Evolutionary conservation across 129 eudicot species (phyloP).

Genomic region (Glebionis coronaria): DNA sequence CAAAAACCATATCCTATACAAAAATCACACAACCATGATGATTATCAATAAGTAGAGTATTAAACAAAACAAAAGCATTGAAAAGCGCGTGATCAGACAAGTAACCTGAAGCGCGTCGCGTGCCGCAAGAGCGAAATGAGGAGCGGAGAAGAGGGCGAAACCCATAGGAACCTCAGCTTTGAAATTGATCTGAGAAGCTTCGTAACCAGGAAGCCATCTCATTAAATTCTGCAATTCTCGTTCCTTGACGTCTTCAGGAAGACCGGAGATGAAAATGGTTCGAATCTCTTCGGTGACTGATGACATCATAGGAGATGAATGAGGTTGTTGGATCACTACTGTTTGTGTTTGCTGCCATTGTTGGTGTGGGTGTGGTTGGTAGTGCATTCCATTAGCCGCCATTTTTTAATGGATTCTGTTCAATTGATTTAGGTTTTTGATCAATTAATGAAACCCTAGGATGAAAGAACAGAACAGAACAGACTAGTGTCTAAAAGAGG

Average conservation of each 20-base stretch:
- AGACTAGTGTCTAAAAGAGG: no score
- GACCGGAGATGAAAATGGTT: constrained; percentile 86
- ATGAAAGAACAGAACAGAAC: no score
- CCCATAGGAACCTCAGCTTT: constrained; percentile 92
- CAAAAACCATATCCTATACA: constrained; percentile 72
- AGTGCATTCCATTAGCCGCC: constrained; percentile 82
- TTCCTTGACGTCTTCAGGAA: constrained; percentile 95
- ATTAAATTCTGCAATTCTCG: constrained; percentile 79
- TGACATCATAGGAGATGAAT: constrained; percentile 49
- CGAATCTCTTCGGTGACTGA: constrained; percentile 72
- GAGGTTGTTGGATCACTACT: constrained; percentile 39
- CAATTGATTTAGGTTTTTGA: no score
- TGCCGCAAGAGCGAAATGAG: constrained; percentile 79
- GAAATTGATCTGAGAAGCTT: constrained; percentile 93
- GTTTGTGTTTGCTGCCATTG: no score
- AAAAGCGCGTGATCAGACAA: no score
- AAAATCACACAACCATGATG: no score
- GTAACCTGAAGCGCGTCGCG: constrained; percentile 96
- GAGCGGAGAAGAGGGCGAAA: constrained; percentile 73
- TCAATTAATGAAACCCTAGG: no score
- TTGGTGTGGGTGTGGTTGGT: constrained; percentile 22
- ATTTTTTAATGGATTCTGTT: no score
- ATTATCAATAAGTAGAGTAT: no score
- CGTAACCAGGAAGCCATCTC: constrained; percentile 95
- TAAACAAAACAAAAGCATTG: no score